phyloP scores from a whole-genome alignment of 192 early-diverging fungal species.

The Allomyces javanicus region DNA sequence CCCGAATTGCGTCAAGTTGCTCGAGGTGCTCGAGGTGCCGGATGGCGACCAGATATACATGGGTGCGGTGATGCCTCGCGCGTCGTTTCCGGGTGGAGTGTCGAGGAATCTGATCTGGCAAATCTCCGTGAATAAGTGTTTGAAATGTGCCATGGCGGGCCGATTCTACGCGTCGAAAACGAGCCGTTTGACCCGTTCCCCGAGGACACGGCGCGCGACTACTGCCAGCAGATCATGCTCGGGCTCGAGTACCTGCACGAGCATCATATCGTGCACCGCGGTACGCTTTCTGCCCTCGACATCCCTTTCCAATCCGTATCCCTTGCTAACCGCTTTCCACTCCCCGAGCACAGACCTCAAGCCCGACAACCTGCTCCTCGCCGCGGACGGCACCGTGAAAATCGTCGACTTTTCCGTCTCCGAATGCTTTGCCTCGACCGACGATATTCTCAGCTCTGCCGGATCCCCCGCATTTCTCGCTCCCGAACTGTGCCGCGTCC shows the following conservation, averaged over 20 bases:
- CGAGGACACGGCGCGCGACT: neutral
- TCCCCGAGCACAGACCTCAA: constrained; percentile 44
- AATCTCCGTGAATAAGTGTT: neutral
- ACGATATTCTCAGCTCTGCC: no score
- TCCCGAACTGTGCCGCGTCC: no score
- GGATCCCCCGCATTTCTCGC: no score
- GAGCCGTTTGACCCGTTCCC: no score
- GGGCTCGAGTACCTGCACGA: neutral
- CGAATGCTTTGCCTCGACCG: constrained; percentile 10
- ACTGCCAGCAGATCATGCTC: neutral
- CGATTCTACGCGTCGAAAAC: neutral
- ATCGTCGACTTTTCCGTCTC: constrained; percentile 75
- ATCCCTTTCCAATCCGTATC: no score
- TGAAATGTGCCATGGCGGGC: neutral
- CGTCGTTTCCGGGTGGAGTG: no score
- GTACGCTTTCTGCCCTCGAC: no score
- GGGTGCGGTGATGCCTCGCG: neutral
- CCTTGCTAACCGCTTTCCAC: no score
- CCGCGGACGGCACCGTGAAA: constrained; percentile 43
- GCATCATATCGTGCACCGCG: neutral
- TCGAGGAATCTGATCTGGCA: no score
- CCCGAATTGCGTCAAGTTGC: constrained; percentile 49
- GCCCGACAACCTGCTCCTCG: constrained; percentile 72
- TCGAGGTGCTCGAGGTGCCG: neutral
- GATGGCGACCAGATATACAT: neutral